phyloP scores from a whole-genome alignment of 495 filamentous ascomycete genomes.

The Penicillium fimorum region DNA sequence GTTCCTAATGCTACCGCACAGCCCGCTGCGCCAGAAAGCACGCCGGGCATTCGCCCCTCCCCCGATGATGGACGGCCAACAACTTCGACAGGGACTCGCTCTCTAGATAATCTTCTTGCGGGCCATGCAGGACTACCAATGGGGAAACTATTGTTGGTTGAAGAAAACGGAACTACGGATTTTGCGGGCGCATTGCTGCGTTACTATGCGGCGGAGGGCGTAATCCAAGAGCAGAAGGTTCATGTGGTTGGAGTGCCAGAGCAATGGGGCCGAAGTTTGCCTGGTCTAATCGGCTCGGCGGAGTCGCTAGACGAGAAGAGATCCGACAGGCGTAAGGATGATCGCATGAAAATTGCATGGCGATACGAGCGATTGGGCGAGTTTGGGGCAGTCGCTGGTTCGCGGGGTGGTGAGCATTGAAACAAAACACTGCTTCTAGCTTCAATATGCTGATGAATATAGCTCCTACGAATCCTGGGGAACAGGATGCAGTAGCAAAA shows the following conservation, averaged over 20 bases:
- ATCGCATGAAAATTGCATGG: constrained; percentile 99
- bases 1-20: constrained; percentile 31
- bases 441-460: constrained; percentile 18
- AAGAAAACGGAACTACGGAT: constrained; percentile 92
- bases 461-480: constrained; percentile 30
- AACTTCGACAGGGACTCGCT: constrained; percentile 85
- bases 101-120: constrained; percentile 80
- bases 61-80: constrained; percentile 84
- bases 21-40: constrained; percentile 39
- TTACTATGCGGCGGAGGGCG: constrained; percentile 90
- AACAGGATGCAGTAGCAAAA: constrained; percentile 25
- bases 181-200: constrained; percentile 81
- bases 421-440: constrained; percentile 1
- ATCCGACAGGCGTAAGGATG: constrained; percentile 44
- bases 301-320: constrained; percentile 46
- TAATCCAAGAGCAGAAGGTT: constrained; percentile 86
- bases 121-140: constrained; percentile 87
- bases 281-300: constrained; percentile 60
- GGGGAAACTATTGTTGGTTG: constrained; percentile 77
- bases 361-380: constrained; percentile 85
- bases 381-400: constrained; percentile 52
- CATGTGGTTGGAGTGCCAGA: constrained; percentile 80
- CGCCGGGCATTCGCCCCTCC: constrained; percentile 78
- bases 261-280: constrained; percentile 78
- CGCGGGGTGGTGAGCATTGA: constrained; percentile 49